Base-by-base conservation (phyloP, 768 basidiomycete species). In the Lentinula detonsa region DNA sequence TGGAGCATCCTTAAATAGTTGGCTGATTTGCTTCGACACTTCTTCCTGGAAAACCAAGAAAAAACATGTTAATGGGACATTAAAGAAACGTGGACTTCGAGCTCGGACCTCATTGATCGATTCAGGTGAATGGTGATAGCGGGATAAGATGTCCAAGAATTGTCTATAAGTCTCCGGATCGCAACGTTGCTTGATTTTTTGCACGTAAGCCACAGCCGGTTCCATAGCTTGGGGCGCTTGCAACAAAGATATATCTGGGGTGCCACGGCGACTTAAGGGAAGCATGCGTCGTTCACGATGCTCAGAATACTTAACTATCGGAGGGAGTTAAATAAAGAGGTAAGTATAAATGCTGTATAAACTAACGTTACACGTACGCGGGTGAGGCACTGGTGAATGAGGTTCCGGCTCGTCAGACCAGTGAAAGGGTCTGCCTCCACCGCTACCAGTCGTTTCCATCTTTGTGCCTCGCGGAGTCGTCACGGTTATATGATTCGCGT, bases 171-270 rank as follows among this genome's bases (percentile, higher is more conserved):
- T 94, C 15, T 94, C 93, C 0, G 92, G 84, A 63, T 96, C 91
- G 73, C 93, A 97, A 15, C 94, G 86, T 61, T 90, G 88, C 72
- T 97, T 98, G 74, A 98, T 97, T 75, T 94, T 94, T 74, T 95
- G 94, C 35, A 99, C 94, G 66, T 96, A 98, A 67, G 93, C 86
- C 60, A 98, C 88, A 0, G 97, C 97, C 16, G 85, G 87, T 65
- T 87, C 84, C 45, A 90, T 83, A 23, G 84, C 75, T 63, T 76
- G 78, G 18, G 49, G 57, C 15, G 48, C 23, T 78, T 79, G 64
- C 74, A 66, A 28, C 70, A 67, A 69, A 73, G 16, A 65, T 57
- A 10, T 69, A 52, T 76, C 75, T n/a, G 76, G 76, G 57, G 76
- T 74, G 1, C 68, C 51, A 37, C 57, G 53, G 16, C 34, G 55